phyloP scores from a whole-genome alignment of 2,329 filamentous ascomycete species.

The Aureobasidium mangrovei region DNA sequence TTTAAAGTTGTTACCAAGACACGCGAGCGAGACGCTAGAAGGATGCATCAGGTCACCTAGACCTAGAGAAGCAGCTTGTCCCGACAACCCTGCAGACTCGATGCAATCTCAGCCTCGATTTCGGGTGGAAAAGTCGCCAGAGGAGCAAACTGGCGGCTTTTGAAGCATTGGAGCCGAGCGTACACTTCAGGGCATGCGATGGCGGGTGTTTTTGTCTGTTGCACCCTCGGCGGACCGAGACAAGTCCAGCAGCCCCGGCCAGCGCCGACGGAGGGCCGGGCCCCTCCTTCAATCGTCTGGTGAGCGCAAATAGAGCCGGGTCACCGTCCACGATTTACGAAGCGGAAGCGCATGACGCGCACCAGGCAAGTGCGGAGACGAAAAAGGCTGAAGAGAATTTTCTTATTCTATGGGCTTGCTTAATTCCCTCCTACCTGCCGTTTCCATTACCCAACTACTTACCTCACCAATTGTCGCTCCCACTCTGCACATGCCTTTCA shows the following conservation, averaged over 20 bases:
- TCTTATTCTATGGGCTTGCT: conserved; percentile 15
- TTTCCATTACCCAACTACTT: conserved; percentile 43
- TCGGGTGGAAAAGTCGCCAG: neutral
- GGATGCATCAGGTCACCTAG: neutral
- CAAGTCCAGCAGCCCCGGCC: neutral
- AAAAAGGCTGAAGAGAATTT: conserved; percentile 5
- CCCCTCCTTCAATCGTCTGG: neutral
- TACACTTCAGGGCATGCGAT: neutral
- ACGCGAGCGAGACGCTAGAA: conserved; percentile 3
- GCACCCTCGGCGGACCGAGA: neutral
- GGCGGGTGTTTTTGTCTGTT: neutral
- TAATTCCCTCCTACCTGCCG: conserved; percentile 16
- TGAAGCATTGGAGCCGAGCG: conserved; percentile 1
- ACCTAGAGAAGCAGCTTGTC: neutral
- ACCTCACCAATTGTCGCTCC: conserved; percentile 35
- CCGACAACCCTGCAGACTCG: conserved; percentile 2
- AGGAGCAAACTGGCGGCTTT: neutral
- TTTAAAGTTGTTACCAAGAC: conserved; percentile 12
- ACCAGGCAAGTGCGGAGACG: conserved; percentile 10
- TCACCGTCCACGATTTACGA: neutral
- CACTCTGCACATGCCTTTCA: conserved; percentile 11
- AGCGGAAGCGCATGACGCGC: conserved; percentile 6
- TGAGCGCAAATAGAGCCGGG: conserved; percentile 11
- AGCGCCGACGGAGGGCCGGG: conserved; percentile 8
- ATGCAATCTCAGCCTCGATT: conserved; percentile 6